Evolutionary conservation across 352 stramenopile species (phyloP).

Genomic region (Pythium aristosporum): DNA sequence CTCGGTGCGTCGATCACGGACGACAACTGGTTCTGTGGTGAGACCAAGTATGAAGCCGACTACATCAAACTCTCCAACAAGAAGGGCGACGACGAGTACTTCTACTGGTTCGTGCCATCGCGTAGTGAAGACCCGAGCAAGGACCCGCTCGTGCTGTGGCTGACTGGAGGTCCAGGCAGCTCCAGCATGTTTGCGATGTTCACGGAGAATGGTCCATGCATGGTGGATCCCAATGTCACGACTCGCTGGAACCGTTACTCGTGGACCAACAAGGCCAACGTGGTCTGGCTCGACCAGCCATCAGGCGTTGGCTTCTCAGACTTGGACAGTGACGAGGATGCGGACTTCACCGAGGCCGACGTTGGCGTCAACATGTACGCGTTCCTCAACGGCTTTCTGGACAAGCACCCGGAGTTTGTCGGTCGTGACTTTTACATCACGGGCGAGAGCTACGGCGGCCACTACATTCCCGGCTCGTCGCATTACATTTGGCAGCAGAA

Average conservation of each 20-base stretch:
- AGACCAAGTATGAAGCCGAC: conserved; percentile 40
- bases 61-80: conserved; percentile 51
- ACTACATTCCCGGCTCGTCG: conserved; percentile 48
- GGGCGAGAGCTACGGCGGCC: conserved; percentile 62
- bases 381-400: conserved; percentile 58
- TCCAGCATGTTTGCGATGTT: conserved; percentile 40
- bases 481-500: conserved; percentile 45
- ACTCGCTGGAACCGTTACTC: conserved; percentile 39
- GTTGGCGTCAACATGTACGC: conserved; percentile 49
- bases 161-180: conserved; percentile 44
- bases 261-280: conserved; percentile 52
- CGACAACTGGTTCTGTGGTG: conserved; percentile 34
- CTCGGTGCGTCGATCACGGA: conserved; percentile 21
- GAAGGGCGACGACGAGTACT: conserved; percentile 51
- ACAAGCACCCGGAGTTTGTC: conserved; percentile 41
- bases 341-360: conserved; percentile 36
- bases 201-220: conserved; percentile 51
- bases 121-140: conserved; percentile 25
- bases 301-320: conserved; percentile 40
- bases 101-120: conserved; percentile 66
- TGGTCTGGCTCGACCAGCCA: conserved; percentile 52
- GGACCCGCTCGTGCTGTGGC: conserved; percentile 53
- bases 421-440: conserved; percentile 51
- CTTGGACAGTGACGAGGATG: conserved; percentile 29
- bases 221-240: conserved; percentile 32